Evolutionary conservation across 78 protist species (phyloP).

Genomic region (Anaeramoeba ignava): DNA sequence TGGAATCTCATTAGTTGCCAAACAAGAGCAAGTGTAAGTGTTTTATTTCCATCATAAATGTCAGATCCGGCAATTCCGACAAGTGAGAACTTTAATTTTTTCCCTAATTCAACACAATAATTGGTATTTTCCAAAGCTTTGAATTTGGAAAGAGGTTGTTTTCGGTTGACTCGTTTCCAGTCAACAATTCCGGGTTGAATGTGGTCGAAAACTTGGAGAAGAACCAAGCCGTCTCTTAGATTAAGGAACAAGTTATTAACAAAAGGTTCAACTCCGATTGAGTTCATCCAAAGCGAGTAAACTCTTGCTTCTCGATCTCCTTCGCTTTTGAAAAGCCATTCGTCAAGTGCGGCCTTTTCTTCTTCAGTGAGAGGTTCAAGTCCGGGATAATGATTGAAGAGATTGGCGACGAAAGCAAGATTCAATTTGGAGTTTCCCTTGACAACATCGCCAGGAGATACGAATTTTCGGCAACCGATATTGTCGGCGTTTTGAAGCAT

Average conservation of each 20-base stretch:
- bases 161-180: constrained; percentile 31
- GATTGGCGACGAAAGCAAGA: constrained; percentile 81
- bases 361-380: constrained; percentile 44
- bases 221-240: constrained; percentile 60
- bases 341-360: constrained; percentile 27
- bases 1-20: constrained; percentile 28
- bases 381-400: constrained; percentile 79
- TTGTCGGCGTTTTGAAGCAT: constrained; percentile 69
- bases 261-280: constrained; percentile 68
- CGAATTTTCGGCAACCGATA: constrained; percentile 57
- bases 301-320: constrained; percentile 79
- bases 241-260: constrained; percentile 67
- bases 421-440: constrained; percentile 73
- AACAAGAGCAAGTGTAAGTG: constrained; percentile 12
- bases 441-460: constrained; percentile 57
- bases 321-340: constrained; percentile 19
- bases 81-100: constrained; percentile 31
- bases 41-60: constrained; percentile 39
- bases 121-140: constrained; percentile 56
- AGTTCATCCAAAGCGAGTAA: constrained; percentile 82
- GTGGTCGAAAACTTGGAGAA: constrained; percentile 71
- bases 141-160: constrained; percentile 20
- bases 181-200: constrained; percentile 33
- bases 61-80: constrained; percentile 55
- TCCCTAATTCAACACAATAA: constrained; percentile 36